Evolutionary conservation across 345 rosid species (phyloP), one percentile per base, ranked within the genome.

Genomic region (Lumnitzera littorea): DNA sequence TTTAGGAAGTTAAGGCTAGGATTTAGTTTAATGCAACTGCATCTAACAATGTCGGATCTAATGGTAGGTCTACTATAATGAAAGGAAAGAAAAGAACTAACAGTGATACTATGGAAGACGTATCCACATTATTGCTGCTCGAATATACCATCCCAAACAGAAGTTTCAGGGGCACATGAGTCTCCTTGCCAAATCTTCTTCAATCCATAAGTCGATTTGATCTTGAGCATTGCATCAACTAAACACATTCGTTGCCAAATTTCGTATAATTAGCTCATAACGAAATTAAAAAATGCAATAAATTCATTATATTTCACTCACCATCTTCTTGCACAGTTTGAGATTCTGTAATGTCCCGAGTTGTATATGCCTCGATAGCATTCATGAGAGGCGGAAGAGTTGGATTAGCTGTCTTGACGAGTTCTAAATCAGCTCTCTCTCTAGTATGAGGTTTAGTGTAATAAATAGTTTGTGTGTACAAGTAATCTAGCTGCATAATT

Each of bases 131-230:
- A 12, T 68, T 60, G 71, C 62, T 63, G 67, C 78, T 62, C 53
- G 55, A 46, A n/a, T n/a, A 79, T 63, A 13, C 76, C 76, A 2
- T 62, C 51, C 83, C 80, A 79, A 9, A 43, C 24, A 46, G 17
- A 68, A 3, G 1, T 36, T 51, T 41, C 62, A 24, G 83, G 80
- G 5, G 51, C 59, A 71, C 83, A 76, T 20, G 80, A 80, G 65
- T 79, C 80, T 56, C 80, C 83, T 73, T 79, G 76, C 80, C 72
- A 76, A 24, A 64, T 66, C 63, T 48, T 73, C 41, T 46, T 64
- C 20, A 75, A 29, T 24, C 57, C 57, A 56, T 75, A 70, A 0
- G 24, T 31, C 48, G 71, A 52, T 60, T 67, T 67, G 49, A 78
- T 64, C 12, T 75, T 62, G 16, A 7, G n/a, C 24, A 78, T 64